phyloP scores from a whole-genome alignment of 352 stramenopile genomes.

The Globisporangium cederbergense region DNA sequence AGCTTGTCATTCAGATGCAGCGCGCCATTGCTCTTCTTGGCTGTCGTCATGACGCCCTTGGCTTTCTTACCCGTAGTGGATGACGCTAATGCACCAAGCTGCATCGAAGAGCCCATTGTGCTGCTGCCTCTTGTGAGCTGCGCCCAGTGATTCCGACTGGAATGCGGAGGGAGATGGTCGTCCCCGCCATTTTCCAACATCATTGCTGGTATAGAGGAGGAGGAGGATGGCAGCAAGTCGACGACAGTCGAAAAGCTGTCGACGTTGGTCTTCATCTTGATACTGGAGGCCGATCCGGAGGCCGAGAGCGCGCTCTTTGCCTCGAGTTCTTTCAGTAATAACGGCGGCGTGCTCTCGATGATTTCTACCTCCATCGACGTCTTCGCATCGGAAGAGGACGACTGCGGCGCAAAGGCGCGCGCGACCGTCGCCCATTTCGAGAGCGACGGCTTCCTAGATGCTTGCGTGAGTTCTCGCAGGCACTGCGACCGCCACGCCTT shows the following conservation, averaged over 20 bases:
- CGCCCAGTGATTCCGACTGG: slow-evolving; percentile 10
- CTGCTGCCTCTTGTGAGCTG: slow-evolving; percentile 3
- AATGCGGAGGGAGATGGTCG: neutral
- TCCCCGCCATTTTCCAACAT: neutral
- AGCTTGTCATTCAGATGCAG: slow-evolving; percentile 21
- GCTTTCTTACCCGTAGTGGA: neutral
- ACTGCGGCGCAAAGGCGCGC: slow-evolving; percentile 25
- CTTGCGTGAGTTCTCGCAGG: slow-evolving; percentile 27
- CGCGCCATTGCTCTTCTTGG: slow-evolving; percentile 6
- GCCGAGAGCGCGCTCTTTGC: slow-evolving; percentile 7
- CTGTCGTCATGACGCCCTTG: neutral
- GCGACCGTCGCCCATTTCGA: slow-evolving; percentile 38
- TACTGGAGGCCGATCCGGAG: neutral
- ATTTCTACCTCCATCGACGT: slow-evolving; percentile 23
- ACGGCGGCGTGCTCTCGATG: slow-evolving; percentile 16
- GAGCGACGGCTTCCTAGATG: slow-evolving; percentile 29
- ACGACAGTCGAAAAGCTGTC: slow-evolving; percentile 40
- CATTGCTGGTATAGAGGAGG: neutral
- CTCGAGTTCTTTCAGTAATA: slow-evolving; percentile 14
- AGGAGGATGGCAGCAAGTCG: slow-evolving; percentile 11
- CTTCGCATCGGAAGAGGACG: slow-evolving; percentile 15
- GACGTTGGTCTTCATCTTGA: slow-evolving; percentile 41
- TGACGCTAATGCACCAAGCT: neutral
- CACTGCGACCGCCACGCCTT: slow-evolving; percentile 38
- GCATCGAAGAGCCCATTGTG: neutral